These are phyloP conservation scores for Saussurea involucrata DNA, from an alignment of 129 eudicot species.

Conservation along the genomic window DNA sequence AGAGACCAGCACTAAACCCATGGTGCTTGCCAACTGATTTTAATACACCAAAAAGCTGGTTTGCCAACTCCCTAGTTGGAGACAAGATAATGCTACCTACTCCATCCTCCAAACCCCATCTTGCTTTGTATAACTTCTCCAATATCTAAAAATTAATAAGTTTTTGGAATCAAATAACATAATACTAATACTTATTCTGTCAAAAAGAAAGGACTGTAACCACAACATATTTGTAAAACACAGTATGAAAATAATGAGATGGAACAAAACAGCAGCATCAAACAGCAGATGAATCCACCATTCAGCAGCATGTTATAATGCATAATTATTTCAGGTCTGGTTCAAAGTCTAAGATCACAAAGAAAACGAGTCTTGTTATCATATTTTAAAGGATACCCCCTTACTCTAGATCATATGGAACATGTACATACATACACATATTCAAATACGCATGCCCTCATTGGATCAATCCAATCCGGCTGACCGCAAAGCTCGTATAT, in stretches of 20 bases:
- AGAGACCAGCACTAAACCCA: constrained; percentile 92
- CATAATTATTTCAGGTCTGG: not conserved
- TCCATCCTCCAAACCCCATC: constrained; percentile 99
- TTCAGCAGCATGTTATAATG: not conserved
- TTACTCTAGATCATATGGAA: not conserved
- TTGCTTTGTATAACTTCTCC: constrained; percentile 67
- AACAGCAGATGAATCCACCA: not conserved
- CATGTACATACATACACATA: not conserved
- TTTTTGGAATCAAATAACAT: not conserved
- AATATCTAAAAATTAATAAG: constrained; percentile 45
- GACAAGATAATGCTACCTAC: constrained; percentile 93
- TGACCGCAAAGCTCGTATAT: not conserved
- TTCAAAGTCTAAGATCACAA: not conserved
- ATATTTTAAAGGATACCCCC: not conserved
- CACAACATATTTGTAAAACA: not conserved
- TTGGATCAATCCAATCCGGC: not conserved
- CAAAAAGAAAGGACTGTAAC: not conserved
- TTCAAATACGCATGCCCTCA: not conserved
- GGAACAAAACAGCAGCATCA: not conserved
- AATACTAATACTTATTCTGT: not conserved
- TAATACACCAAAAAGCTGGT: constrained; percentile 73
- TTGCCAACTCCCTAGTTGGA: constrained; percentile 88
- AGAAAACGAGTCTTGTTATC: not conserved
- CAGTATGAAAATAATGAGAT: not conserved
- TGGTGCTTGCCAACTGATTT: constrained; percentile 80